phyloP scores from a whole-genome alignment of 306 rosid species.

The Astragalus membranaceus region DNA sequence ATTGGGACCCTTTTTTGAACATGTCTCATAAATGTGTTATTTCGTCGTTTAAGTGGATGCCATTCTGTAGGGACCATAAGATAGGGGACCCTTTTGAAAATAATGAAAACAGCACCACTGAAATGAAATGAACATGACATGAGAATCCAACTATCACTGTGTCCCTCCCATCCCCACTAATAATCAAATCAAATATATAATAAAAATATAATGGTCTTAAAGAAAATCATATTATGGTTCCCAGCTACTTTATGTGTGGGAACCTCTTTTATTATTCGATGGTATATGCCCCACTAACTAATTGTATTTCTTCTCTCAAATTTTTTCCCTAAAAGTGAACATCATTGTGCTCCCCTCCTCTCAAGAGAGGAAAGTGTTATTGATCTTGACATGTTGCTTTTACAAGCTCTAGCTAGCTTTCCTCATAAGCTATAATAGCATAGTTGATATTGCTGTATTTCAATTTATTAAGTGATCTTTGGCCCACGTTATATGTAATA shows the following conservation, averaged over 20 bases:
- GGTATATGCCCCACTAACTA: conserved; percentile 25
- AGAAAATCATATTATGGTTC: conserved; percentile 15
- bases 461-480: background rate
- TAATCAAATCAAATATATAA: background rate
- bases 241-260: conserved; percentile 19
- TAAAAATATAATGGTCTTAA: background rate
- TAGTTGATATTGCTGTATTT: background rate
- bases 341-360: conserved; percentile 7
- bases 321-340: background rate
- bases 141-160: conserved; percentile 26
- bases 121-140: conserved; percentile 14
- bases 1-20: conserved; percentile 1
- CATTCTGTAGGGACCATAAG: conserved; percentile 18
- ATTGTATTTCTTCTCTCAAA: background rate
- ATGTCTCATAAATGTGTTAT: conserved; percentile 25
- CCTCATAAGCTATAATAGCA: background rate
- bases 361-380: background rate
- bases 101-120: conserved; percentile 4
- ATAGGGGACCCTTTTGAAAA: conserved; percentile 10
- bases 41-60: conserved; percentile 33
- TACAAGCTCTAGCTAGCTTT: background rate
- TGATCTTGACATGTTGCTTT: background rate
- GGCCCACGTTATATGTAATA: background rate
- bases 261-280: conserved; percentile 18
- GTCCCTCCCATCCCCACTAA: conserved; percentile 21